phyloP scores from a whole-genome alignment of 1,284 basidiomycete species.

The Ganoderma meredithae region DNA sequence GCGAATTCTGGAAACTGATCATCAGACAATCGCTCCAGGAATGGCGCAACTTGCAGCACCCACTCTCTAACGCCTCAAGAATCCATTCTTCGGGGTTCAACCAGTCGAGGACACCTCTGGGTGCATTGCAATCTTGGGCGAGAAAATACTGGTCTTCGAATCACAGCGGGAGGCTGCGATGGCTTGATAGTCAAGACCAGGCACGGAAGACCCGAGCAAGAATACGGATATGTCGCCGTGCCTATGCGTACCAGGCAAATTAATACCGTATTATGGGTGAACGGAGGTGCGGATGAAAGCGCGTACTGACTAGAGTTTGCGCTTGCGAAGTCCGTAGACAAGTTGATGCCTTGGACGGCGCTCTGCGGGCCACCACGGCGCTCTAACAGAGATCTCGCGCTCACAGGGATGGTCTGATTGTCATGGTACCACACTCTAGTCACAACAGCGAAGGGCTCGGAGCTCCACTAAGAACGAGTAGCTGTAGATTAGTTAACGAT shows the following conservation, averaged over 20 bases:
- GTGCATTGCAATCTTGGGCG: too few species aligned
- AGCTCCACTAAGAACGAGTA: slow-evolving; percentile 46
- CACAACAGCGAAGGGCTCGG: slow-evolving; percentile 56
- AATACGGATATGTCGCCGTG: background rate
- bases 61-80: too few species aligned
- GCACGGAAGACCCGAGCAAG: background rate
- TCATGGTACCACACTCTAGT: slow-evolving; percentile 47
- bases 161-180: too few species aligned
- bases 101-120: background rate
- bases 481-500: too few species aligned
- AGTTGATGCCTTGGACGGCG: slow-evolving; percentile 47
- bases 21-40: too few species aligned
- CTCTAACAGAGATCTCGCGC: slow-evolving; percentile 39
- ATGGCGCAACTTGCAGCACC: too few species aligned
- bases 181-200: background rate
- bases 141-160: too few species aligned
- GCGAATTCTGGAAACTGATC: background rate
- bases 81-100: background rate
- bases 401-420: slow-evolving; percentile 49
- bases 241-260: background rate
- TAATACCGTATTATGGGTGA: background rate
- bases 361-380: slow-evolving; percentile 44
- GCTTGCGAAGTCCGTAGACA: slow-evolving; percentile 51
- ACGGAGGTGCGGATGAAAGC: too few species aligned
- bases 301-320: slow-evolving; percentile 42